Evolutionary conservation across 2,329 filamentous ascomycete species (phyloP), one percentile per base, ranked within the genome.

Genomic region (Colletotrichum ledebouriae): DNA sequence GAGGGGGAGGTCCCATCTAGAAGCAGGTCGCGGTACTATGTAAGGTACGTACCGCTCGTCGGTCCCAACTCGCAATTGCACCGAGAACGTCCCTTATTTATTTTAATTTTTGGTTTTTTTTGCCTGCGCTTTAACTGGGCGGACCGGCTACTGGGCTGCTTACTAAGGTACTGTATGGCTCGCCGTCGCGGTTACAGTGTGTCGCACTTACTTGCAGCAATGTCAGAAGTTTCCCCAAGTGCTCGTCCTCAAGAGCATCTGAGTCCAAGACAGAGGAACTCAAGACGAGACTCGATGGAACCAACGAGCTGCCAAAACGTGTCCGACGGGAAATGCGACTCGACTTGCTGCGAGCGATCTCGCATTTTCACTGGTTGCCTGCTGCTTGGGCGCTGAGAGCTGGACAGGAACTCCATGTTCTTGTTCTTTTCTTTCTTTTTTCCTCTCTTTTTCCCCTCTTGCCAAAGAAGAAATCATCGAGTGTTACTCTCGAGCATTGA

Each of bases 391-490:
- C 53, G 42, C 50, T 61, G 47, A 41, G n/a, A 41, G 33, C 34
- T 42, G 52, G 56, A 29, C 50, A 25, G 25, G 25, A 25, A 25
- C 25, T 25, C 25, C 25, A 25, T 25, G 25, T 25, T 3, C 25
- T 25, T 25, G 22, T 22, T 22, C 22, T 3, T 22, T 22, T 4
- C 22, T 22, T 22, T 22, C 4, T 22, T 22, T 22, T 22, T 22
- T 22, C 4, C 5, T 5, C 5, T 25, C 5, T 25, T 25, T 25
- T 5, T 5, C 4, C 4, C 25, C 4, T 5, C 3, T 47, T 29
- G 29, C 63, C 13, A 41, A 52, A 59, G 46, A 59, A 67, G 53
- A 67, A 67, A 67, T 6, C 12, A 56, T 41, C 29, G 33, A 34
- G 15, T 25, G 29, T 22, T 25, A 33, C 13, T 41, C 12, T 17